phyloP scores from a whole-genome alignment of 2,329 filamentous ascomycete species.

The Alternaria panax region DNA sequence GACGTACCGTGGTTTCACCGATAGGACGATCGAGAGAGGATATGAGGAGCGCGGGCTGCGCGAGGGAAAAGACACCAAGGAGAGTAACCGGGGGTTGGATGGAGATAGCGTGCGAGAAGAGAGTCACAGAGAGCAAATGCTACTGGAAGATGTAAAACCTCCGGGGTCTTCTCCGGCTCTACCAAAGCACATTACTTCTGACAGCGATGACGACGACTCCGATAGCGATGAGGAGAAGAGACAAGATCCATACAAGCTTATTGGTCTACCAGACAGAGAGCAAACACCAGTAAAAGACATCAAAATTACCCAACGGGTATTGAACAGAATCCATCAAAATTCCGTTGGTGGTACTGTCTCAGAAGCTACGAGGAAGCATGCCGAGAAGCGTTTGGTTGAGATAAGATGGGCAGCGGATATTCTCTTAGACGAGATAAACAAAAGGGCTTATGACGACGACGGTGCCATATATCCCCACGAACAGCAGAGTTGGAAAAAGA shows the following conservation, averaged over 20 bases:
- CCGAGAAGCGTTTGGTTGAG: slow-evolving; percentile 4
- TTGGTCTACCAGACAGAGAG: neutral
- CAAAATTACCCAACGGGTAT: neutral
- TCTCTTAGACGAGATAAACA: slow-evolving; percentile 8
- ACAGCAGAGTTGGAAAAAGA: slow-evolving; percentile 6
- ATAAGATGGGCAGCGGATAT: slow-evolving; percentile 8
- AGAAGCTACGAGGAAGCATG: neutral
- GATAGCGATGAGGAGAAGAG: neutral
- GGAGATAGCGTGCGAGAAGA: neutral
- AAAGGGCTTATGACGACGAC: slow-evolving; percentile 11
- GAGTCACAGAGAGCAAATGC: neutral
- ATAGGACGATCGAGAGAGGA: neutral
- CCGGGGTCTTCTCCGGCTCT: neutral
- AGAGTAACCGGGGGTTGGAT: neutral
- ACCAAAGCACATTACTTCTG: neutral
- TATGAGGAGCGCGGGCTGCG: neutral
- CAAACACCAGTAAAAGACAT: neutral
- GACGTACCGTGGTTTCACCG: neutral
- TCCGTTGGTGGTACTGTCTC: neutral
- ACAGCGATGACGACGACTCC: neutral
- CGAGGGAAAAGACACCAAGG: neutral
- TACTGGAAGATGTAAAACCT: neutral
- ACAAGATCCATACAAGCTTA: slow-evolving; percentile 3
- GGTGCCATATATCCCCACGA: slow-evolving; percentile 2
- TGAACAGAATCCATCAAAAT: slow-evolving; percentile 1